Base-by-base conservation (phyloP, 2,329 filamentous ascomycete genomes). In the Alternaria gaisen region DNA sequence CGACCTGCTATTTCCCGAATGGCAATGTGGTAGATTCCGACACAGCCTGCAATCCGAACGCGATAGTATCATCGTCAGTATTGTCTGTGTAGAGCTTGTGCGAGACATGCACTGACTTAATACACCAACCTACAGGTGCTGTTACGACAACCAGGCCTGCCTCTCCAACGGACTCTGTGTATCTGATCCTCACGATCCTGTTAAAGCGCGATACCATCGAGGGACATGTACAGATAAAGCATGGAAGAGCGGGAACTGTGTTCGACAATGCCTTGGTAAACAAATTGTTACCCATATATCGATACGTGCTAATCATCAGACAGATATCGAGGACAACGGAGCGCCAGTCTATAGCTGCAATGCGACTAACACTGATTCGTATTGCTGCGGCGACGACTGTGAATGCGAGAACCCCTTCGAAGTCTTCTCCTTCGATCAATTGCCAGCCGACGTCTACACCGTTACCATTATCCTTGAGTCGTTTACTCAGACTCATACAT, bases 141-240 rank as follows among this genome's bases (percentile, higher is more conserved):
- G 72, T 51, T 75, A 60, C 42, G 63, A 72, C 14, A 61, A 67
- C 16, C 72, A 75, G 64, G 71, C 72, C 12, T 75, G 72, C 57
- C 64, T 75, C n/a, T 73, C 70, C 18, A 75, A 75, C 24, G 72
- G 71, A 9, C 69, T 75, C 32, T 73, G 70, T 48, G 69, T 72
- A 3, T 70, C 68, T 18, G 68, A 73, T 34, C 71, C 72, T 14
- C 67, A 71, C 40, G 61, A 68, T 34, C 50, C 56, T n/a, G 60
- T 43, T 0, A 60, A 66, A 41, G 61, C 68, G 26, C 67, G 68
- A 43, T 44, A 68, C 2, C 70, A 73, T 52, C 61, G 72, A 41
- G 72, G 72, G 20, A 74, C 72, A 5, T 74, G 72, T 54, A 73
- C 70, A 11, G 72, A 74, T 47, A 54, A 60, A n/a, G 46, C 56